These are phyloP conservation scores for Zychaea mexicana DNA, from an alignment of 371 early-diverging fungal species.

Conservation along the genomic window DNA sequence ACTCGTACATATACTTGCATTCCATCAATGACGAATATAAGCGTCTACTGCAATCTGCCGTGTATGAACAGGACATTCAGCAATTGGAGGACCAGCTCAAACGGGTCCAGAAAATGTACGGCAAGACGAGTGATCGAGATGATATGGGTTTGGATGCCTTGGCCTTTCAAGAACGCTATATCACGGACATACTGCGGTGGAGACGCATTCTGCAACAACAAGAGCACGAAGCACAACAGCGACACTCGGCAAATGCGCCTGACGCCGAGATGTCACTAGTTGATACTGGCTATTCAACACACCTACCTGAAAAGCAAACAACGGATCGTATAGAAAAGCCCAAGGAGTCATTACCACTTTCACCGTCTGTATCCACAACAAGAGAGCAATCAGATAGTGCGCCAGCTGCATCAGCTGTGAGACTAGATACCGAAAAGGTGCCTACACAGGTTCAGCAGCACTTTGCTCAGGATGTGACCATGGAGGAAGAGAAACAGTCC, in stretches of 20 bases:
- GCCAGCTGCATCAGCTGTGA: no score
- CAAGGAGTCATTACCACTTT: no score
- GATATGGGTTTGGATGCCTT: conserved; percentile 38
- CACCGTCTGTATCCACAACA: no score
- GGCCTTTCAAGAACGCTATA: conserved; percentile 42
- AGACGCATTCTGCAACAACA: conserved; percentile 1
- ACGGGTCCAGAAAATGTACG: conserved; percentile 39
- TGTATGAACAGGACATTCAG: conserved; percentile 39
- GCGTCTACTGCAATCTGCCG: conserved; percentile 35
- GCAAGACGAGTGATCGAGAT: conserved; percentile 52
- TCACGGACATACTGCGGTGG: conserved; percentile 35
- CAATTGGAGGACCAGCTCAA: conserved; percentile 24
- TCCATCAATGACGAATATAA: conserved; percentile 49
- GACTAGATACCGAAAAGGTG: no score
- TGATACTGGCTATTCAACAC: no score
- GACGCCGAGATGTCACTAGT: no score
- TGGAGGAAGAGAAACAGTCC: background rate
- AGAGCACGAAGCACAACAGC: background rate
- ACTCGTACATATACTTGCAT: conserved; percentile 39
- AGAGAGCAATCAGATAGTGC: no score
- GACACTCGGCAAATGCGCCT: background rate
- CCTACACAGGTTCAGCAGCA: no score
- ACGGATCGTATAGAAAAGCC: no score
- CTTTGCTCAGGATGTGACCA: background rate
- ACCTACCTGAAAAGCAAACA: no score